These are phyloP conservation scores for Anastatica hierochuntica DNA, from an alignment of 345 rosid genomes.

Conservation along the genomic window DNA sequence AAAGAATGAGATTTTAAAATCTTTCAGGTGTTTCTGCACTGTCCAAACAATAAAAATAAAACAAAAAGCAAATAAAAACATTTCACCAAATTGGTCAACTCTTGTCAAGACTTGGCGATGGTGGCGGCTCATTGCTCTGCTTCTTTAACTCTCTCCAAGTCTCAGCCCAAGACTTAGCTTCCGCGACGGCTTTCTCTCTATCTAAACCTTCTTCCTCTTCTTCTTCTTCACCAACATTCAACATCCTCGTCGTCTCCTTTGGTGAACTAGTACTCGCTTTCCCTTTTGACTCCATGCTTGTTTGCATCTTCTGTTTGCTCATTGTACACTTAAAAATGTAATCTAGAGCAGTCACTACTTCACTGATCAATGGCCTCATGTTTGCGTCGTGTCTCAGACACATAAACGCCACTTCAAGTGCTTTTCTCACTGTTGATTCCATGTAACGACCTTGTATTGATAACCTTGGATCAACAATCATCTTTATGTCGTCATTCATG, in stretches of 20 bases:
- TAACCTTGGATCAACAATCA: conserved; percentile 48
- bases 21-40: no score
- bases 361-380: conserved; percentile 39
- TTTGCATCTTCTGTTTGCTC: not conserved
- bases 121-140: not conserved
- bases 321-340: conserved; percentile 29
- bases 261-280: conserved; percentile 21
- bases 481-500: conserved; percentile 8
- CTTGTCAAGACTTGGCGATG: not conserved
- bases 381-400: conserved; percentile 41
- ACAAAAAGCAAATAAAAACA: no score
- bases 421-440: conserved; percentile 28
- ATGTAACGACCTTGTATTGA: conserved; percentile 20
- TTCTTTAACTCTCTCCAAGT: not conserved
- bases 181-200: conserved; percentile 31
- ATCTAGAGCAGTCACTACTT: conserved; percentile 41
- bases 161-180: conserved; percentile 19
- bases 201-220: conserved; percentile 35
- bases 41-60: no score
- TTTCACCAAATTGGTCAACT: no score
- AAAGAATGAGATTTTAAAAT: no score
- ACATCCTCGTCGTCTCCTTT: conserved; percentile 19
- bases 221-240: conserved; percentile 29
- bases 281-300: not conserved
- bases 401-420: conserved; percentile 40